phyloP scores from a whole-genome alignment of 768 basidiomycete species.

The Termitomyces sp. region DNA sequence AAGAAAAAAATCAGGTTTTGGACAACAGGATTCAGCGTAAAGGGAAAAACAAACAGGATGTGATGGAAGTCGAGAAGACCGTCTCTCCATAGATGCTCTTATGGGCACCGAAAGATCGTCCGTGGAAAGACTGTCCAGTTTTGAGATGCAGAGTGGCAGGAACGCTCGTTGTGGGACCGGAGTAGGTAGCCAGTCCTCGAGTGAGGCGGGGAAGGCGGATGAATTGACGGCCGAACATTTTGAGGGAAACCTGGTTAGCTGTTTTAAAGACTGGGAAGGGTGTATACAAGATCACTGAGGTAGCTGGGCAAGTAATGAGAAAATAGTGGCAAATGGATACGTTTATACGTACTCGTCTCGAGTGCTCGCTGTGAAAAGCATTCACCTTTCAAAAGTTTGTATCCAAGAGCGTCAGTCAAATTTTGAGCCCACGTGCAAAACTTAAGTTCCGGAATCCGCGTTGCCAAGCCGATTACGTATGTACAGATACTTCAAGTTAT shows the following conservation, averaged over 20 bases:
- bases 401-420: slow-evolving; percentile 9
- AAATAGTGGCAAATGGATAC: slow-evolving; percentile 1
- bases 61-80: slow-evolving; percentile 98
- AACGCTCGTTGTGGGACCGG: slow-evolving; percentile 35
- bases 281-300: slow-evolving; percentile 88
- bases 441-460: neutral
- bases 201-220: slow-evolving; percentile 42
- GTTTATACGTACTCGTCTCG: slow-evolving; percentile 71
- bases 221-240: slow-evolving; percentile 56
- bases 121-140: slow-evolving; percentile 88
- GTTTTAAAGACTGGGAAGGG: slow-evolving; percentile 43
- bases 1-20: slow-evolving; percentile 4
- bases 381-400: slow-evolving; percentile 33
- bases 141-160: slow-evolving; percentile 91
- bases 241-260: slow-evolving; percentile 15
- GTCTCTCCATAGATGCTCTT: slow-evolving; percentile 92
- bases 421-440: slow-evolving; percentile 12
- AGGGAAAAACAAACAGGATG: slow-evolving; percentile 66
- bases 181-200: slow-evolving; percentile 66
- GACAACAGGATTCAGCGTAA: neutral
- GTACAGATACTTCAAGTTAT: neutral
- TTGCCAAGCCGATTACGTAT: neutral
- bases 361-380: slow-evolving; percentile 84
- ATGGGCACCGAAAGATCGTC: slow-evolving; percentile 84
- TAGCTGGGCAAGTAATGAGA: slow-evolving; percentile 48